Percentiles rank a stretch among this genome's conserved stretches.
phyloP scores from a whole-genome alignment of 257 asterid genomes.

The Ehretia macrophylla region DNA sequence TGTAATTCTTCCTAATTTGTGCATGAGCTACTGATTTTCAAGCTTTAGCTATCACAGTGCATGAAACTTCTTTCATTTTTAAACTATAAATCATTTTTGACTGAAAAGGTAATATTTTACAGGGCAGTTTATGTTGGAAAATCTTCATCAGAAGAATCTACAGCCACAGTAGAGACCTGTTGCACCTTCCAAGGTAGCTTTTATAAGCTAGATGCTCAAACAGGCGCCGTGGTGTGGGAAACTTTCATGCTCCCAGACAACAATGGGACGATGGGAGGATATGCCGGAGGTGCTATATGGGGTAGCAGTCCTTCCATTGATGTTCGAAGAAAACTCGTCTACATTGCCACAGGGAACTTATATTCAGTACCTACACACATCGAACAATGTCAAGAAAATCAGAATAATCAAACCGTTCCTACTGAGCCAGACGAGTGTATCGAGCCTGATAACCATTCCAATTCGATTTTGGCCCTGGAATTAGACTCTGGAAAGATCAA shows the following conservation, averaged over 20 bases:
- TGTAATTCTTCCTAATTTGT: too few relatives aligned
- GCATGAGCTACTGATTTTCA: too few relatives aligned
- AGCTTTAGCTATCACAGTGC: too few relatives aligned
- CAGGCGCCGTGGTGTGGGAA: conserved; percentile 39
- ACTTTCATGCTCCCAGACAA: conserved; percentile 45
- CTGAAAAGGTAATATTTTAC: too few relatives aligned
- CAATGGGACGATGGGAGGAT: conserved; percentile 25
- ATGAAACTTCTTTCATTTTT: too few relatives aligned
- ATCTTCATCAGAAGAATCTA: conserved; percentile 39
- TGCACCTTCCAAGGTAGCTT: conserved; percentile 56
- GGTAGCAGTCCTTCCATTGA: conserved; percentile 22
- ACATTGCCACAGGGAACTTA: conserved; percentile 15
- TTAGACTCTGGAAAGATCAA: conserved; percentile 25
- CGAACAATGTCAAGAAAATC: conserved; percentile 15
- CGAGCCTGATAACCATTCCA: conserved; percentile 23
- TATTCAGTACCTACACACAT: conserved; percentile 10
- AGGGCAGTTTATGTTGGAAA: conserved; percentile 41
- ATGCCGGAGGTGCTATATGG: conserved; percentile 54
- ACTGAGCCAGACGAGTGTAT: conserved; percentile 24
- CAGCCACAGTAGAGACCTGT: conserved; percentile 18
- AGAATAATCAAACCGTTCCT: conserved; percentile 5
- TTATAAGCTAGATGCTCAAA: conserved; percentile 29
- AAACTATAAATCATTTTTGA: not conserved
- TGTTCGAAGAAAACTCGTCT: conserved; percentile 1
- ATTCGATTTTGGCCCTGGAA: conserved; percentile 35